These are phyloP conservation scores for Populus tremula DNA, from an alignment of 345 rosid species.

Conservation along the genomic window DNA sequence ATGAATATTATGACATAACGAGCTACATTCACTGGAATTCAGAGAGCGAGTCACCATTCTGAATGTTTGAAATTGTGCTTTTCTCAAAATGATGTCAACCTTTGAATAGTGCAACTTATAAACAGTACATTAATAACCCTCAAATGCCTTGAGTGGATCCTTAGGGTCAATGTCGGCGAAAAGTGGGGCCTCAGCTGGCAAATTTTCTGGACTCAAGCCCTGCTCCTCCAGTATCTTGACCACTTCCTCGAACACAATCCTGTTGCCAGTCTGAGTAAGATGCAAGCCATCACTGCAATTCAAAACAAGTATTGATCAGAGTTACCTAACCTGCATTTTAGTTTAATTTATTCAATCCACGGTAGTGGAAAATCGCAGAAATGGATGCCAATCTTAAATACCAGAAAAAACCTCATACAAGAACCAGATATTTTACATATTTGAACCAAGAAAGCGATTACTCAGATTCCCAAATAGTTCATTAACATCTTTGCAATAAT, in stretches of 20 bases:
- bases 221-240: slow-evolving; percentile 45
- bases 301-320: background rate
- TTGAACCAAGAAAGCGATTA: background rate
- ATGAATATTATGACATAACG: too few species aligned
- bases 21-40: background rate
- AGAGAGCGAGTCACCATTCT: background rate
- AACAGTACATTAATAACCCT: slow-evolving; percentile 10
- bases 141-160: slow-evolving; percentile 62
- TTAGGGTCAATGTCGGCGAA: slow-evolving; percentile 51
- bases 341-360: background rate
- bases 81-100: background rate
- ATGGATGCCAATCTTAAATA: background rate
- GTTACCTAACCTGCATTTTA: background rate
- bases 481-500: background rate
- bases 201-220: slow-evolving; percentile 50
- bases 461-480: background rate
- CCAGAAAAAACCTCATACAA: background rate
- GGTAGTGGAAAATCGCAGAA: background rate
- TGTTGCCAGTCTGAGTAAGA: slow-evolving; percentile 54
- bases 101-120: background rate
- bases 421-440: background rate
- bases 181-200: slow-evolving; percentile 62
- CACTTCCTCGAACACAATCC: slow-evolving; percentile 70
- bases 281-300: slow-evolving; percentile 80
- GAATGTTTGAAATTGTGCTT: background rate